Conservation (phyloP, 2,329 filamentous ascomycete species). For the Clonostachys chloroleuca region DNA sequence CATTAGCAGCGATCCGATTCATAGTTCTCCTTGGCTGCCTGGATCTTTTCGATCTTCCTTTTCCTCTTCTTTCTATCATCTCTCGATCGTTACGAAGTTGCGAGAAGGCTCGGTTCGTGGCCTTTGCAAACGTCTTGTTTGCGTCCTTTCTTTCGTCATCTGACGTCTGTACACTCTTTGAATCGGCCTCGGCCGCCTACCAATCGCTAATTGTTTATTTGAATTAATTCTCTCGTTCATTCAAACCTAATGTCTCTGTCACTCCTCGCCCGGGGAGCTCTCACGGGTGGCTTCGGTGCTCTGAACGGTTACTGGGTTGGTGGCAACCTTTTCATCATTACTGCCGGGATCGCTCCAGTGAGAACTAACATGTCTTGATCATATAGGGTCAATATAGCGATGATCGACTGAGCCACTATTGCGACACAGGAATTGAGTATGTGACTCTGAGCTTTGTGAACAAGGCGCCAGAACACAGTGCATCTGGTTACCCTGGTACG, state of each 20-base stretch:
- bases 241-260: conserved; percentile 9
- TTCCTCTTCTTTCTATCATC: conserved; percentile 10
- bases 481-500: conserved; percentile 26
- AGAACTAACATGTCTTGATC: neutral
- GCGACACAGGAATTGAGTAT: conserved; percentile 27
- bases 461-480: conserved; percentile 25
- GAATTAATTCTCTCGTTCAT: conserved; percentile 6
- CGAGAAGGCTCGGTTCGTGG: conserved; percentile 18
- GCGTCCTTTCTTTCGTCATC: conserved; percentile 30
- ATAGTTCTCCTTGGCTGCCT: neutral
- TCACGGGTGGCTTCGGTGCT: conserved; percentile 13
- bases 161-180: conserved; percentile 21
- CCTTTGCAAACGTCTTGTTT: conserved; percentile 27
- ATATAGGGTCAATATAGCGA: conserved; percentile 25
- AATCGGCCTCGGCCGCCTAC: conserved; percentile 22
- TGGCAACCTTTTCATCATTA: neutral
- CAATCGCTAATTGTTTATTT: conserved; percentile 17
- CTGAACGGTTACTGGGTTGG: conserved; percentile 36
- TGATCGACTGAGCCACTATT: conserved; percentile 25
- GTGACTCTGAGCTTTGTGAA: conserved; percentile 32
- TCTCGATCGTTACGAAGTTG: conserved; percentile 10
- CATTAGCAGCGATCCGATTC: no score
- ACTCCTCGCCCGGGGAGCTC: conserved; percentile 8
- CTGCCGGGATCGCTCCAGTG: neutral
- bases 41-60: neutral